phyloP scores from a whole-genome alignment of 805 yeast genomes.

The Kluyveromyces starmeri region DNA sequence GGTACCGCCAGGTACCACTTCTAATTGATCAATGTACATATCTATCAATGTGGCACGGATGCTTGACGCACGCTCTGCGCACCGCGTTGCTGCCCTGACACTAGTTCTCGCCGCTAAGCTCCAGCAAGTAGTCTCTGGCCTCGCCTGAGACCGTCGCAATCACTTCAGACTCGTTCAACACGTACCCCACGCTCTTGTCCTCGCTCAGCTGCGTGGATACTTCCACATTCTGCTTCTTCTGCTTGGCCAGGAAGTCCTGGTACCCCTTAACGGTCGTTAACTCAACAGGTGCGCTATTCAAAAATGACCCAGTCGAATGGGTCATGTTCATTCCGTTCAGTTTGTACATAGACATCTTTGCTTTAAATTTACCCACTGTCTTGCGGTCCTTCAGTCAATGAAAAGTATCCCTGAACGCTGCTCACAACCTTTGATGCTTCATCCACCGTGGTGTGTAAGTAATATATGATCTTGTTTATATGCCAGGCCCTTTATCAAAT shows the following conservation, averaged over 20 bases:
- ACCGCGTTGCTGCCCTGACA: no score
- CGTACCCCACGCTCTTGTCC: constrained; percentile 30
- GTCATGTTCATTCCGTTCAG: constrained; percentile 17
- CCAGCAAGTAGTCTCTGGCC: constrained; percentile 27
- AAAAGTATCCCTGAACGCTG: no score
- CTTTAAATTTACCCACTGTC: no score
- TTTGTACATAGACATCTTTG: constrained; percentile 14
- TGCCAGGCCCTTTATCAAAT: no score
- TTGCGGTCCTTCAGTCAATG: no score
- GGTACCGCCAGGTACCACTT: no score
- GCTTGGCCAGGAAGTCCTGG: constrained; percentile 31
- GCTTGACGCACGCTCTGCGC: no score
- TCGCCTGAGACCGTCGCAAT: constrained; percentile 34
- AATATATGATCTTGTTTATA: no score
- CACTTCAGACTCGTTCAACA: constrained; percentile 28
- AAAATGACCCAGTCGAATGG: constrained; percentile 26
- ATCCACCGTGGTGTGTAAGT: no score
- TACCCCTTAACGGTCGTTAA: constrained; percentile 33
- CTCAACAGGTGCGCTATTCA: constrained; percentile 32
- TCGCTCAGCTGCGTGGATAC: constrained; percentile 31
- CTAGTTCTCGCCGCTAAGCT: constrained; percentile 12
- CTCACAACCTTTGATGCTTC: no score
- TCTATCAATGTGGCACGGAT: no score
- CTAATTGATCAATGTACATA: no score
- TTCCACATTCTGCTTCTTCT: constrained; percentile 23